Conservation (phyloP, 2,329 filamentous ascomycete genomes). For the Podosphaera leucotricha region DNA sequence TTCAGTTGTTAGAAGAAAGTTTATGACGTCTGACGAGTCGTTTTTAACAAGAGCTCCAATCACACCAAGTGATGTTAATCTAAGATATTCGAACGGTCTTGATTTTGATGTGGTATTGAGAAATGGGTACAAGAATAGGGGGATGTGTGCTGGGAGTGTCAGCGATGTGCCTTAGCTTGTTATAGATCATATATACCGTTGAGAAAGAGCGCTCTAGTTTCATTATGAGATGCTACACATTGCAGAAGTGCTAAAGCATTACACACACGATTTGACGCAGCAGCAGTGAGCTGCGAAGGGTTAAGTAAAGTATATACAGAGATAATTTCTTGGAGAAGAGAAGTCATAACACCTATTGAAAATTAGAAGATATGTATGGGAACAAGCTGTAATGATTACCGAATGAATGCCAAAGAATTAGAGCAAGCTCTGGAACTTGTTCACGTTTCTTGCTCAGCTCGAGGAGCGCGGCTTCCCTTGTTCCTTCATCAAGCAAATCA, state of each 20-base stretch:
- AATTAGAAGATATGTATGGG: slow-evolving; percentile 7
- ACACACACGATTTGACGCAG: slow-evolving; percentile 92
- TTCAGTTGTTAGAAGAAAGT: slow-evolving; percentile 93
- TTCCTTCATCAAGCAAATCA: slow-evolving; percentile 67
- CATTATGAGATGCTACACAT: slow-evolving; percentile 92
- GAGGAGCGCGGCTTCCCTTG: slow-evolving; percentile 71
- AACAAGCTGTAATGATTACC: slow-evolving; percentile 32
- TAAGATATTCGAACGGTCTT: slow-evolving; percentile 88
- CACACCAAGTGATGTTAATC: slow-evolving; percentile 83
- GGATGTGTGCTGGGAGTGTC: slow-evolving; percentile 55
- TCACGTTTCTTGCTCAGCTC: slow-evolving; percentile 97
- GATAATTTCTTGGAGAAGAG: slow-evolving; percentile 91
- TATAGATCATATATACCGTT: slow-evolving; percentile 37
- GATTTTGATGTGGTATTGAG: slow-evolving; percentile 98
- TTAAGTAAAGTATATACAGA: slow-evolving; percentile 94
- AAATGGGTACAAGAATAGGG: slow-evolving; percentile 92
- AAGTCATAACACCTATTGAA: slow-evolving; percentile 77
- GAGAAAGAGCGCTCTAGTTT: slow-evolving; percentile 79
- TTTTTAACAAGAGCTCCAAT: slow-evolving; percentile 97
- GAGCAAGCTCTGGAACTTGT: slow-evolving; percentile 83
- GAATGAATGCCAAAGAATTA: slow-evolving; percentile 97
- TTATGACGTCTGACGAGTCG: slow-evolving; percentile 94
- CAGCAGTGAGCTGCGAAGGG: slow-evolving; percentile 86
- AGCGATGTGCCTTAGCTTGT: slow-evolving; percentile 3
- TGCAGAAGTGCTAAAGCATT: slow-evolving; percentile 89